Base-by-base conservation (phyloP, 2,329 filamentous ascomycete species). In the Raffaelea albimanens region DNA sequence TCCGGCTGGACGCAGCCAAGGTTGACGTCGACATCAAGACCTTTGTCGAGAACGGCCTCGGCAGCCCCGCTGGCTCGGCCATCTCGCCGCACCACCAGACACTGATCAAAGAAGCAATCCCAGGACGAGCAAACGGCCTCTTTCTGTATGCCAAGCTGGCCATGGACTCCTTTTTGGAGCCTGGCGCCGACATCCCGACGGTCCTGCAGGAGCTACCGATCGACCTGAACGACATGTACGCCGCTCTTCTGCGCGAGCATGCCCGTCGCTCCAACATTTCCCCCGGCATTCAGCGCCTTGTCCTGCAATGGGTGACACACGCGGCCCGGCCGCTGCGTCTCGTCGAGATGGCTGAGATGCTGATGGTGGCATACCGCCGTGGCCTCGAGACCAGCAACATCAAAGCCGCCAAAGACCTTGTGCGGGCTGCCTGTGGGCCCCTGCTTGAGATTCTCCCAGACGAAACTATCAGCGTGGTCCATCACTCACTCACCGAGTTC, bases 401-500 rank as follows among this genome's bases (percentile, higher is more conserved):
- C 8, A 56, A 56, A 45, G 50, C 56, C 8, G 59, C 56, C n/a
- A 72, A 72, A 50, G 50, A 60, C 3, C 55, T 68, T 9, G 60
- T 70, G 2, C 57, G 64, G 31, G 55, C 56, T 21, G 61, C 63
- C 3, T 71, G 66, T 51, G 69, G 69, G 0, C 64, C 68, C 5
- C 55, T 74, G 4, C 51, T 73, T 4, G 68, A 73, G 49, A 62
- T 72, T 13, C 57, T 67, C 3, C 61, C 65, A 13, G 67, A 73
- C 49, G 69, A 70, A 43, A 67, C 65, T 0, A 57, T 72, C 20
- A 62, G 59, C 19, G 61, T 73, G 9, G 61, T 73, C 5, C 70
- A 74, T 48, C 70, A 73, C 46, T 72, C 68, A 1, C 63, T 74
- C n/a, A 72, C 69, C 0, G 70, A 73, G 48, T 73, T 67, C 55